Evolutionary conservation across 2,329 filamentous ascomycete species (phyloP).

Genomic region (Chaetomium sp.): DNA sequence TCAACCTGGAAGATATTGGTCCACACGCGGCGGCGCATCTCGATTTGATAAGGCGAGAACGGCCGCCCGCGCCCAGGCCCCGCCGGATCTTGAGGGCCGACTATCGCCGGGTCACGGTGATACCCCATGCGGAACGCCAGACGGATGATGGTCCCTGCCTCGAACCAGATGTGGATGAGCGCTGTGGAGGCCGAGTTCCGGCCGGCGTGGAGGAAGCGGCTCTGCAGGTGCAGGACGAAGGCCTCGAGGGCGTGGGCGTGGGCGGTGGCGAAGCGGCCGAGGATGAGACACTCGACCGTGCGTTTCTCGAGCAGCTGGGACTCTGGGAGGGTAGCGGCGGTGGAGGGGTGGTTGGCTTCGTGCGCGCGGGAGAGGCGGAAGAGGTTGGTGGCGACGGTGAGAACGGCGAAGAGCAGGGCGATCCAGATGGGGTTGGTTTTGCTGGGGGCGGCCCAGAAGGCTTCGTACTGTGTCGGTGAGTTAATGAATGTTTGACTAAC

Average conservation of each 20-base stretch:
- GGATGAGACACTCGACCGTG: constrained; percentile 23
- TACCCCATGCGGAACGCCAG: constrained; percentile 37
- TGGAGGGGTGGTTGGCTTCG: background rate
- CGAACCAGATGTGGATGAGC: constrained; percentile 31
- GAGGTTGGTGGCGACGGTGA: constrained; percentile 26
- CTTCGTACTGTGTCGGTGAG: constrained; percentile 27
- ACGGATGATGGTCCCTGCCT: constrained; percentile 33
- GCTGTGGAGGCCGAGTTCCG: background rate
- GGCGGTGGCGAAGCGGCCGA: constrained; percentile 29
- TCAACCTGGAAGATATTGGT: constrained; percentile 37
- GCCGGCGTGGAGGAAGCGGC: constrained; percentile 16
- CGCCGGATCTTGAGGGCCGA: too few species aligned
- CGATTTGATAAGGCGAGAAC: constrained; percentile 33
- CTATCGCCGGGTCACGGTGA: constrained; percentile 32
- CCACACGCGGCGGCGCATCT: constrained; percentile 39
- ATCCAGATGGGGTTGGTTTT: constrained; percentile 32
- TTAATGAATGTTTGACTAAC: background rate
- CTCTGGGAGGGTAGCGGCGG: too few species aligned
- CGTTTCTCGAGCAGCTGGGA: constrained; percentile 11
- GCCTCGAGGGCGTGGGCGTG: constrained; percentile 34
- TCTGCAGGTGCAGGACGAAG: constrained; percentile 30
- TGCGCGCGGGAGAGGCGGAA: background rate
- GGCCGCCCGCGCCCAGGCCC: constrained; percentile 23
- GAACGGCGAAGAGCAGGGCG: constrained; percentile 32
- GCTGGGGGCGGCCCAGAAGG: constrained; percentile 31